A percentile compares a stretch with the other conserved stretches of the same genome.
phyloP scores from a whole-genome alignment of 2,329 filamentous ascomycete species.

The Cladophialophora immunda region DNA sequence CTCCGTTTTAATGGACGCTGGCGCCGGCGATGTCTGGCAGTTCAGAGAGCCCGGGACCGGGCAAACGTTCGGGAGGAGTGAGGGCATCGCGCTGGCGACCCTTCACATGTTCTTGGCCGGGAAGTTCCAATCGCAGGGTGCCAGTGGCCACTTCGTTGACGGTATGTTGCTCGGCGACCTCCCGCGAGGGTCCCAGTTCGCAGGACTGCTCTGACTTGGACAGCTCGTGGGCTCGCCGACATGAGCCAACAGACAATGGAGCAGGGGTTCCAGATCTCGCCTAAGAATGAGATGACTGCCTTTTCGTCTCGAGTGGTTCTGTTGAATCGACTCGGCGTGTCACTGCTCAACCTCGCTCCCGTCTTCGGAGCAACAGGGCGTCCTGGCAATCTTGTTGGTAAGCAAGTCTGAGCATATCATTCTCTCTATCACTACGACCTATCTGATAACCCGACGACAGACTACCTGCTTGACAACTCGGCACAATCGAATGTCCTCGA shows the following conservation, averaged over 20 bases:
- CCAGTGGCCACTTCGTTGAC: not conserved
- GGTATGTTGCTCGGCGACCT: not conserved
- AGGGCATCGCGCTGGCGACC: conserved; percentile 62
- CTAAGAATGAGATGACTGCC: conserved; percentile 17
- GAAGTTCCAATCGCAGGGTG: conserved; percentile 29
- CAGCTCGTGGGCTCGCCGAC: conserved; percentile 1
- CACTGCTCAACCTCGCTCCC: not conserved
- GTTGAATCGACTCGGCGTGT: conserved; percentile 6
- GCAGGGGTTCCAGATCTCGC: conserved; percentile 15
- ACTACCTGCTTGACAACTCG: conserved; percentile 5
- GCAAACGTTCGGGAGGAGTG: conserved; percentile 53
- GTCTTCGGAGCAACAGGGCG: conserved; percentile 16
- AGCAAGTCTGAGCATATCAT: not conserved
- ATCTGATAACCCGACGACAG: not conserved
- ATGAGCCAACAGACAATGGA: conserved; percentile 1
- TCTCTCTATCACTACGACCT: not conserved
- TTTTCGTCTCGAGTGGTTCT: conserved; percentile 9
- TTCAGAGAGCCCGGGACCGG: conserved; percentile 53
- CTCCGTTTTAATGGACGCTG: conserved; percentile 66
- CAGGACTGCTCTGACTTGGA: not conserved
- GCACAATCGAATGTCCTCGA: not conserved
- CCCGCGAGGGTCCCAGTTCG: no score
- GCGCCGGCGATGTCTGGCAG: conserved; percentile 61
- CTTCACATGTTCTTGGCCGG: conserved; percentile 60
- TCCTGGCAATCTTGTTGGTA: conserved; percentile 23